phyloP scores from a whole-genome alignment of 441 rosid genomes.

The Gossypium davidsonii region DNA sequence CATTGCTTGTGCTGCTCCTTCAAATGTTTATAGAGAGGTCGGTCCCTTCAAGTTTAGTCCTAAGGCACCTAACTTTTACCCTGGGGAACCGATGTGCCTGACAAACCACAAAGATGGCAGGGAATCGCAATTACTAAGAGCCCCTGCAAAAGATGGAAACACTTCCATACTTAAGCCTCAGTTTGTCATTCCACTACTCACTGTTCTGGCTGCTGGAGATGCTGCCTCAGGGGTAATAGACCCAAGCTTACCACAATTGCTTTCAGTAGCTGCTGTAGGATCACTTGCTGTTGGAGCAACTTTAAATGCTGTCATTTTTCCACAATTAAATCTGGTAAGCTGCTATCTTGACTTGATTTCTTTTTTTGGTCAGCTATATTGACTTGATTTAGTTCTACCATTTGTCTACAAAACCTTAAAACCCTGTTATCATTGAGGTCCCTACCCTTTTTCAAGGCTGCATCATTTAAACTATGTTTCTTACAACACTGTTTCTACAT shows the following conservation, averaged over 20 bases:
- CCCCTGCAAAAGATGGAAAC: constrained; percentile 65
- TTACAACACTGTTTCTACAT: not conserved
- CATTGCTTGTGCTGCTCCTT: constrained; percentile 79
- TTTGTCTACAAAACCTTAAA: not conserved
- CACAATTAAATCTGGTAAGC: constrained; percentile 62
- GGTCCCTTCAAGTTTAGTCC: constrained; percentile 82
- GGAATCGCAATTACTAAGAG: constrained; percentile 59
- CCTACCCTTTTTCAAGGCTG: constrained; percentile 3
- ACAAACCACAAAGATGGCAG: constrained; percentile 76
- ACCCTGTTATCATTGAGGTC: not conserved
- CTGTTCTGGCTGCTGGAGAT: constrained; percentile 76
- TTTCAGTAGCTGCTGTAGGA: constrained; percentile 65
- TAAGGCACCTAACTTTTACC: constrained; percentile 62
- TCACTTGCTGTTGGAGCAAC: constrained; percentile 73
- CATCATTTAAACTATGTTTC: not conserved
- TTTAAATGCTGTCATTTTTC: constrained; percentile 50
- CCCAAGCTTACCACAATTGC: constrained; percentile 82
- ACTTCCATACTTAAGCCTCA: constrained; percentile 53
- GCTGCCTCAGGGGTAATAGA: constrained; percentile 79
- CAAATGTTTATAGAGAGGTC: constrained; percentile 57
- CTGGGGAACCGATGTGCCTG: constrained; percentile 86
- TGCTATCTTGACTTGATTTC: constrained; percentile 1
- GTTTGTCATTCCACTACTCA: constrained; percentile 56
- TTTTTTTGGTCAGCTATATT: not conserved
- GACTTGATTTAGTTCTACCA: not conserved